Percentiles rank a stretch among this genome's conserved stretches.
Evolutionary conservation across 768 basidiomycete genomes (phyloP).

Genomic region (Cystobasidium ongulense): DNA sequence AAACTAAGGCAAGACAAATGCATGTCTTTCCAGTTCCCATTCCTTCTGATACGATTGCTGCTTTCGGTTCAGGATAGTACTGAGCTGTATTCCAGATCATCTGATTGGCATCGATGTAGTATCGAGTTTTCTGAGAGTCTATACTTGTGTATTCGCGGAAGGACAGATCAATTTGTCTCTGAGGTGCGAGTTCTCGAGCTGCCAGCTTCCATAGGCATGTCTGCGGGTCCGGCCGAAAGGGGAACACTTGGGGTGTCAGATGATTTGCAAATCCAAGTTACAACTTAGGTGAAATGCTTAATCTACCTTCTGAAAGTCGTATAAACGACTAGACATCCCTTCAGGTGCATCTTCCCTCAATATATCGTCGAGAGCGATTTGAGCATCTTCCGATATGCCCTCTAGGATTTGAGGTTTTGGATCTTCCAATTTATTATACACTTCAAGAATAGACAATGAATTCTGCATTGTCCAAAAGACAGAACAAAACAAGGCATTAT

Average conservation of each 20-base stretch:
- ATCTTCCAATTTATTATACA: slow-evolving; percentile 33
- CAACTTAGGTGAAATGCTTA: too few species aligned
- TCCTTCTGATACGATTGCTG: slow-evolving; percentile 43
- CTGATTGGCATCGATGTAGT: slow-evolving; percentile 25
- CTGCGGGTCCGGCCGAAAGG: background rate
- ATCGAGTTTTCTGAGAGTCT: background rate
- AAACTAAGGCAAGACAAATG: slow-evolving; percentile 44
- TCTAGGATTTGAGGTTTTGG: background rate
- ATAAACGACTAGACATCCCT: slow-evolving; percentile 31
- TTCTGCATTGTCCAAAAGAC: background rate
- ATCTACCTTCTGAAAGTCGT: slow-evolving; percentile 35
- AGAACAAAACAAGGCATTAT: background rate
- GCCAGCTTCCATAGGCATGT: slow-evolving; percentile 39
- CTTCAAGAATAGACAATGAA: slow-evolving; percentile 34
- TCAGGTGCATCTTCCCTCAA: slow-evolving; percentile 7
- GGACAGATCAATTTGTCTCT: background rate
- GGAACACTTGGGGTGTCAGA: background rate
- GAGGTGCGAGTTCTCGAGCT: slow-evolving; percentile 36
- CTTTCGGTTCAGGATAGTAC: slow-evolving; percentile 27
- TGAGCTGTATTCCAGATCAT: slow-evolving; percentile 13
- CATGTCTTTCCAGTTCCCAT: slow-evolving; percentile 47
- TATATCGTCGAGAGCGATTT: slow-evolving; percentile 11
- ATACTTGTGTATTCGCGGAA: background rate
- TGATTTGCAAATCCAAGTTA: background rate
- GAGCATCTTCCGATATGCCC: background rate